A percentile compares a stretch with the other conserved stretches of the same genome.
These are phyloP conservation scores for Plasmodium sp. DNA, from an alignment of 169 alveolate genomes.

Conservation along the genomic window DNA sequence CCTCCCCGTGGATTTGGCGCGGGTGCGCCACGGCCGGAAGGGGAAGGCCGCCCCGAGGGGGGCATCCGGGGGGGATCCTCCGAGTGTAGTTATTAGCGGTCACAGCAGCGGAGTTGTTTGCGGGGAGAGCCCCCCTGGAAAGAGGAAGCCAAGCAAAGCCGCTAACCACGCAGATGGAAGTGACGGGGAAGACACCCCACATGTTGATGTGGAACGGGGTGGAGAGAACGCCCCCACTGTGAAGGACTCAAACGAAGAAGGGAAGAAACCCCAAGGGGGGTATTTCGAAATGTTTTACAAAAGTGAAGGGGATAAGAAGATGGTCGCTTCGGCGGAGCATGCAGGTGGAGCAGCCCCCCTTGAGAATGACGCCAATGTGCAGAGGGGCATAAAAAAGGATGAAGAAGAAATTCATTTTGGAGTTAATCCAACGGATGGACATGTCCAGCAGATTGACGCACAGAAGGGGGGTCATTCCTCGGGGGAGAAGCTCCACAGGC, in stretches of 20 bases:
- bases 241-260: not conserved
- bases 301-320: not conserved
- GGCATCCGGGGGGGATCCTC: not conserved
- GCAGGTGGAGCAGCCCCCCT: not conserved
- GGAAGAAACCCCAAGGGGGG: not conserved
- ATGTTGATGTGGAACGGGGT: not conserved
- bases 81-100: not conserved
- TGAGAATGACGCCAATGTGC: not conserved
- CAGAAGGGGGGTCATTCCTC: not conserved
- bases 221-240: not conserved
- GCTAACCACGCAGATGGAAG: not conserved
- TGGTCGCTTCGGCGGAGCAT: not conserved
- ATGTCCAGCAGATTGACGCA: not conserved
- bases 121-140: not conserved
- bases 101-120: not conserved
- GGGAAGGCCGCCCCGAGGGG: not conserved
- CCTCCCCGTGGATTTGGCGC: not conserved
- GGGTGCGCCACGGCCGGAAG: not conserved
- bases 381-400: no score
- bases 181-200: not conserved
- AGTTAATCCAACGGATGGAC: not conserved
- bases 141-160: not conserved
- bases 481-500: not conserved
- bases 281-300: not conserved
- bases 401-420: not conserved